Evolutionary conservation across 345 rosid genomes (phyloP), one percentile per base, ranked within the genome.

Genomic region (Pseudoturritis turrita): DNA sequence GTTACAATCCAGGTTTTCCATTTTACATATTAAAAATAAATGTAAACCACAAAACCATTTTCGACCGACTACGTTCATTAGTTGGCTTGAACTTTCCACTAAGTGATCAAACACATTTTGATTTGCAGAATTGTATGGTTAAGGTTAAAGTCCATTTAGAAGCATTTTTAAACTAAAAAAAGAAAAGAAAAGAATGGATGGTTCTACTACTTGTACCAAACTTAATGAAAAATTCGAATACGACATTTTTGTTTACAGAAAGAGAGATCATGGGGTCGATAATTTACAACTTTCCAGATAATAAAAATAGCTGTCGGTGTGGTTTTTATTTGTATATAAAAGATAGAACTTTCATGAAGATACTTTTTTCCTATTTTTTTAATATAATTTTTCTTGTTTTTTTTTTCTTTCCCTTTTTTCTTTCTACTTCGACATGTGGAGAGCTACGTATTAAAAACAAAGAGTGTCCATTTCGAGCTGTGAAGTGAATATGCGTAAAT

Each of bases 231-330:
- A n/a, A 6, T 6, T 21, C 37, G 14, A 52, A 72, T 53, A 53
- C 47, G 46, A 62, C 56, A 54, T 18, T 26, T 51, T 39, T 28
- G 39, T 47, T 31, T 25, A 50, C 12, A 52, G 36, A 41, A 19
- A 40, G 25, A 61, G 37, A 44, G 64, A 46, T 56, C 37, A 73
- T 46, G 60, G 60, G 65, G 43, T 73, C 59, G 17, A 52, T 56
- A 4, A 61, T 62, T 52, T n/a, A 26, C 60, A 71, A 40, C 52
- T 62, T 71, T 73, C 71, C 65, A 65, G 65, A 56, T 64, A 50
- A 50, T 57, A 46, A 10, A 57, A 26, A 1, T 65, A 65, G 77
- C 67, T 65, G 72, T 65, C 77, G 60, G 72, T 65, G 51, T 46
- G 45, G 21, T 65, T 65, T 47, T 50, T 41, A 15, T 68, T 55